phyloP scores from a whole-genome alignment of 768 basidiomycete species.

The Leucosporidium creatinivorum region DNA sequence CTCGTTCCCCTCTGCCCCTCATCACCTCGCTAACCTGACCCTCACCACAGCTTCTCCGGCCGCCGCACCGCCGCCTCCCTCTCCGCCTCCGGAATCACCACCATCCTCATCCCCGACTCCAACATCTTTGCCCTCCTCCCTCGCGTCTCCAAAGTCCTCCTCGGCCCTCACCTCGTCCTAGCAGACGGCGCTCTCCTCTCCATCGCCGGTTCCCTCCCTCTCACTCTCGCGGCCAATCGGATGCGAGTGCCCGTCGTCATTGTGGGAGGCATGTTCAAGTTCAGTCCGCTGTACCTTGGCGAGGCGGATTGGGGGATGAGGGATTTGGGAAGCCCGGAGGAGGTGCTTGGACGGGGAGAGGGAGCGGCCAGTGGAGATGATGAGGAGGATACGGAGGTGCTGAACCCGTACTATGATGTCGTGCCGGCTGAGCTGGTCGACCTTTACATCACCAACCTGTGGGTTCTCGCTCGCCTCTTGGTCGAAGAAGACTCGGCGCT shows the following conservation, averaged over 20 bases:
- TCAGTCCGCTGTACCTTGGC: conserved; percentile 83
- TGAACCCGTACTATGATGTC: conserved; percentile 96
- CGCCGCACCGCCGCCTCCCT: conserved; percentile 75
- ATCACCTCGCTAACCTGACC: neutral
- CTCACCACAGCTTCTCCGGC: conserved; percentile 61
- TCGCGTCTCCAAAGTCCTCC: conserved; percentile 89
- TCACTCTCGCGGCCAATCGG: conserved; percentile 67
- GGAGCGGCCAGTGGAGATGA: conserved; percentile 22
- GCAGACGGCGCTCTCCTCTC: conserved; percentile 96
- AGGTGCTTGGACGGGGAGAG: conserved; percentile 42
- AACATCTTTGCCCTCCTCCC: conserved; percentile 95
- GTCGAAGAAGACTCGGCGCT: neutral
- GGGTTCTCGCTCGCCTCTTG: conserved; percentile 42
- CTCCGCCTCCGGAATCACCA: conserved; percentile 74
- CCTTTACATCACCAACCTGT: conserved; percentile 96
- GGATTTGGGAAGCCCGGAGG: conserved; percentile 60
- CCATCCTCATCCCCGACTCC: conserved; percentile 94
- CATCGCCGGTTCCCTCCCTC: conserved; percentile 58
- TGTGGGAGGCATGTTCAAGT: conserved; percentile 90
- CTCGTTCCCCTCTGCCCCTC: neutral
- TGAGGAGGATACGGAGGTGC: conserved; percentile 79
- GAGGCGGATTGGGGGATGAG: conserved; percentile 63
- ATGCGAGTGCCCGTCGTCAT: conserved; percentile 69
- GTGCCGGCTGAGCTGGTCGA: conserved; percentile 85
- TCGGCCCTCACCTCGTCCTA: conserved; percentile 90